These are phyloP conservation scores for Fusarium sarcochroum DNA, from an alignment of 2,329 filamentous ascomycete genomes.

Conservation along the genomic window DNA sequence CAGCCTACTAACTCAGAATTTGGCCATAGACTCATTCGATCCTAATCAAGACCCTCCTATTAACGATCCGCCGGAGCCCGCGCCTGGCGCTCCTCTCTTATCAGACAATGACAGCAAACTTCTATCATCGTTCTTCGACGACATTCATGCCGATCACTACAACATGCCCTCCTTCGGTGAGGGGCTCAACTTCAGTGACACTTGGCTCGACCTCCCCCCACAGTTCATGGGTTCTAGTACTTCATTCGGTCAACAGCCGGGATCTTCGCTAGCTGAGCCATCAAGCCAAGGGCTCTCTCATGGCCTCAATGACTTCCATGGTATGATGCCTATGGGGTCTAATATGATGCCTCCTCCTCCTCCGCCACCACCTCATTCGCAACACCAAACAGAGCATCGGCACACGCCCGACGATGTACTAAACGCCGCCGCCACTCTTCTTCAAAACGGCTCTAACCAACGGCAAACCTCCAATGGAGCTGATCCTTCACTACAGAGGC, in stretches of 20 bases:
- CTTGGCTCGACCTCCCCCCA: constrained; percentile 73
- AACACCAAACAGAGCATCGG: constrained; percentile 49
- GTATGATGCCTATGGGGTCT: constrained; percentile 45
- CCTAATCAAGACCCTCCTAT: constrained; percentile 61
- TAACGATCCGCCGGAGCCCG: constrained; percentile 71
- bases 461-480: constrained; percentile 45
- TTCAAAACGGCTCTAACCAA: constrained; percentile 59
- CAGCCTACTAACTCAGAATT: constrained; percentile 46
- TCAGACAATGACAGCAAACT: constrained; percentile 72
- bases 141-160: constrained; percentile 66
- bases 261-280: constrained; percentile 47
- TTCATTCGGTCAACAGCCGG: constrained; percentile 70
- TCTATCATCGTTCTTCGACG: constrained; percentile 71
- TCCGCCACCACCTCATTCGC: constrained; percentile 44
- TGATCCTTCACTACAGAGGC: constrained; percentile 44
- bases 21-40: constrained; percentile 61
- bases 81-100: constrained; percentile 75
- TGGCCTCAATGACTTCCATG: constrained; percentile 40
- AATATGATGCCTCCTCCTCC: constrained; percentile 56
- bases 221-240: constrained; percentile 76
- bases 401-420: constrained; percentile 69
- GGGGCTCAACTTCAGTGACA: constrained; percentile 63
- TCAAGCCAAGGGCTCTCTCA: constrained; percentile 41
- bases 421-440: constrained; percentile 66
- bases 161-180: constrained; percentile 65